Evolutionary conservation across 2,329 filamentous ascomycete species (phyloP), one percentile per base, ranked within the genome.

Genomic region (Thelonectria olida): DNA sequence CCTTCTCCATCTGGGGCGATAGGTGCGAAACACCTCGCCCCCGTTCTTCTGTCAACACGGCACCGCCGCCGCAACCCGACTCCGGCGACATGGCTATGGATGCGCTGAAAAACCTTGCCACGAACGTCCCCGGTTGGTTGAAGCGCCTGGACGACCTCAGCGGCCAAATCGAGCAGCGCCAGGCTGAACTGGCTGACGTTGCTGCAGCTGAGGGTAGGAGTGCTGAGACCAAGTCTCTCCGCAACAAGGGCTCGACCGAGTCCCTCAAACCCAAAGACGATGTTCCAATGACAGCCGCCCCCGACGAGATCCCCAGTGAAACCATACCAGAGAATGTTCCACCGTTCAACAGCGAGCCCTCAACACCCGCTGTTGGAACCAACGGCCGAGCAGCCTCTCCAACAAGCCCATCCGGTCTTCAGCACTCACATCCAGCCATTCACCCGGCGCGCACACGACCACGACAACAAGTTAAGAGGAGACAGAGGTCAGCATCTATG

Each of bases 111-210:
- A 82, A 82, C 60, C 79, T 90, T 36, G 79, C 80, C 54, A 79
- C 74, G 65, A 85, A 88, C 61, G 80, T 88, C 41, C 88, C 87
- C 15, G 82, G 84, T 72, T 90, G 88, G 88, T 77, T 85, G 36
- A 78, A 78, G 60, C 82, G 85, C 20, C 81, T 90, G 44, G 84
- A 88, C 63, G 84, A 88, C 52, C 81, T 90, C 58, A 88, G 82
- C 70, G 79, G 80, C 61, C 84, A 90, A 73, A 88, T 90, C 60
- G 82, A 86, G 60, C 79, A 84, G 70, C 86, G 88, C 60, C 88
- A 90, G 77, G 76, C 79, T 51, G 86, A 89, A 70, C 79, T 90
- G 57, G 87, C 86, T 34, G 79, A 80, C 58, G 73, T 85, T 57
- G 77, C 74, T 39, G 67, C 70, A 42, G 64, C 67, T 13, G 68